Conservation (phyloP, 2,329 filamentous ascomycete species). For the Fusarium napiforme region DNA sequence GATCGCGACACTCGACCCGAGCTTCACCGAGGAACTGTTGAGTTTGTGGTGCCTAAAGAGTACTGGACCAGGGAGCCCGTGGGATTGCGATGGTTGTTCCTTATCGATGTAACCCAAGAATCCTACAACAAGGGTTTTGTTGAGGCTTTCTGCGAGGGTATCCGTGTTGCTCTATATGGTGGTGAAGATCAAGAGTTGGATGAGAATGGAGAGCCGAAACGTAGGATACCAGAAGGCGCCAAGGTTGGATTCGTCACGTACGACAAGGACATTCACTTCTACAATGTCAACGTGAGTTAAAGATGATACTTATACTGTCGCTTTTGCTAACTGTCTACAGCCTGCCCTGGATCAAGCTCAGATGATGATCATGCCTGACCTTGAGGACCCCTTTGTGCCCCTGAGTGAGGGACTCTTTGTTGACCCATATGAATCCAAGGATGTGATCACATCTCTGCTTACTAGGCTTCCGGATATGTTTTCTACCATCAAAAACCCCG, state of each 20-base stretch:
- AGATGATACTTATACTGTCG: neutral
- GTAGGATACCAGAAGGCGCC: slow-evolving; percentile 77
- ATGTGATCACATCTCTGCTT: slow-evolving; percentile 88
- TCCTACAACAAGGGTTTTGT: slow-evolving; percentile 90
- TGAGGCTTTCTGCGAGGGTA: slow-evolving; percentile 89
- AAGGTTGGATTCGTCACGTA: slow-evolving; percentile 96
- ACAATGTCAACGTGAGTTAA: slow-evolving; percentile 83
- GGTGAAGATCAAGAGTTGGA: slow-evolving; percentile 62
- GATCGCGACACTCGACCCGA: slow-evolving; percentile 92
- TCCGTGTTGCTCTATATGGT: slow-evolving; percentile 85
- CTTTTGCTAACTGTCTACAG: slow-evolving; percentile 53
- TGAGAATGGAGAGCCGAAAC: slow-evolving; percentile 63
- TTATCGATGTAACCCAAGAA: slow-evolving; percentile 94
- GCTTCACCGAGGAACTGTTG: slow-evolving; percentile 89
- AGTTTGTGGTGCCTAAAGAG: slow-evolving; percentile 97
- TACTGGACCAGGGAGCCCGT: slow-evolving; percentile 98
- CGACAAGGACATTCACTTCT: slow-evolving; percentile 97
- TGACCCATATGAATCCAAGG: slow-evolving; percentile 89
- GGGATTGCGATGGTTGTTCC: slow-evolving; percentile 86
- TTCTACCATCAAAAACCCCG: slow-evolving; percentile 86
- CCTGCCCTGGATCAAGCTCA: slow-evolving; percentile 85
- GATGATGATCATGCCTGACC: slow-evolving; percentile 98
- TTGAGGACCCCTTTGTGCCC: slow-evolving; percentile 96
- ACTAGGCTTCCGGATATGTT: slow-evolving; percentile 87
- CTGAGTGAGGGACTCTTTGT: slow-evolving; percentile 93